Percentiles rank a stretch among this genome's conserved stretches.
These are phyloP conservation scores for Carex scoparia DNA, from an alignment of 176 grass and related monocot species.

Conservation along the genomic window DNA sequence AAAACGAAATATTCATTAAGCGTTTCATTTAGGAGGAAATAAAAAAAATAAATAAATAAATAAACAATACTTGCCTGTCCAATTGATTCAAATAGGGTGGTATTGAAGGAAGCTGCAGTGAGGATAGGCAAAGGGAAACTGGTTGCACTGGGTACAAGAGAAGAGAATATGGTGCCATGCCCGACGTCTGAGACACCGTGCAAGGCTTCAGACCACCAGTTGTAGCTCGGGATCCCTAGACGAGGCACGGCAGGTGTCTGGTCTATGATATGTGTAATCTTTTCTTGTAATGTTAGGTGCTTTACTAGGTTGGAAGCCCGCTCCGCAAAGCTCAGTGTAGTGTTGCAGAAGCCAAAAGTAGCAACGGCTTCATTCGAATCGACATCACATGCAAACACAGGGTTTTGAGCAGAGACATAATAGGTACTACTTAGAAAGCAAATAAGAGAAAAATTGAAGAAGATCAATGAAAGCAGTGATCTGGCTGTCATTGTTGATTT, in stretches of 20 bases:
- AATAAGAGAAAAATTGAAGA: background rate
- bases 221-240: constrained; percentile 78
- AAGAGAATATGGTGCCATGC: constrained; percentile 51
- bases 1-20: background rate
- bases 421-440: background rate
- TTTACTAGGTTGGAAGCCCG: constrained; percentile 45
- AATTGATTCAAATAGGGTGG: constrained; percentile 62
- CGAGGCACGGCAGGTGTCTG: constrained; percentile 44
- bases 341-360: constrained; percentile 61
- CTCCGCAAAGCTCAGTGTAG: constrained; percentile 16
- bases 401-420: constrained; percentile 30
- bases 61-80: constrained; percentile 42
- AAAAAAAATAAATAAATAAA: background rate
- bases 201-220: constrained; percentile 97
- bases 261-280: constrained; percentile 64
- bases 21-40: background rate
- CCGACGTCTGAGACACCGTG: constrained; percentile 85
- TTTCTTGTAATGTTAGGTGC: constrained; percentile 64
- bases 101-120: constrained; percentile 85
- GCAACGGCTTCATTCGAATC: constrained; percentile 33
- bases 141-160: constrained; percentile 64
- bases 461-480: background rate
- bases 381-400: constrained; percentile 78
- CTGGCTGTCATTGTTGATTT: background rate
- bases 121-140: constrained; percentile 86